Base-by-base conservation (phyloP, 2,329 filamentous ascomycete genomes). In the Paraphoma sp. region DNA sequence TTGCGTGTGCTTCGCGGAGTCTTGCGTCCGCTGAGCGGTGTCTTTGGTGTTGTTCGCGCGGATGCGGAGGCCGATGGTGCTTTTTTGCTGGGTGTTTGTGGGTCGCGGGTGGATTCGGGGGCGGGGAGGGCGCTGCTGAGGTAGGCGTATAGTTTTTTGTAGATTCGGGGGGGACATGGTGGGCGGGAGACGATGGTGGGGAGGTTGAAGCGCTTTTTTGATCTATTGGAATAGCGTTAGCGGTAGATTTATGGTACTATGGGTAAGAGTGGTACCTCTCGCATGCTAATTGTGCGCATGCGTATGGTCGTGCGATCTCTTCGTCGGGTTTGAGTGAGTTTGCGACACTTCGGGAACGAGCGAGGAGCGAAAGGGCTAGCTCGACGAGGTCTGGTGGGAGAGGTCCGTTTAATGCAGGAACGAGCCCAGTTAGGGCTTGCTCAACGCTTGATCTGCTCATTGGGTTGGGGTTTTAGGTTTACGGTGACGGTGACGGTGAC, bases 81-180 rank as follows among this genome's bases (percentile, higher is more conserved):
- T n/a, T 56, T 47, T 23, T 74, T 76, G 4, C 68, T 79, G 61
- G 72, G 69, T 23, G 67, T 75, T 33, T 70, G 64, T 8, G 68
- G 73, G 6, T 68, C 70, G n/a, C 64, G 58, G 12, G 62, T 42
- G 11, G 60, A 53, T 29, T 62, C 59, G 16, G 68, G 51, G 6
- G 76, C 80, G 12, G 84, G 83, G 5, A 98, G 81, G 41, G 89
- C 88, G 53, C 86, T 87, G 65, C 94, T 89, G 57, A 98, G 86
- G 72, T 94, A 93, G 31, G 81, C 81, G 74, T 93, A 95, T 38
- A 98, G 82, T 56, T 92, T 91, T 69, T 90, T 91, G 81, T 98
- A 98, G 50, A 92, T 68, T 23, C 71, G 73, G 2, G 74, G 72
- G 3, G 73, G 72, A 36, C 73, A 76, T 23, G 74, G 74, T 7